phyloP scores from a whole-genome alignment of 306 rosid species.

The Quercus variabilis region DNA sequence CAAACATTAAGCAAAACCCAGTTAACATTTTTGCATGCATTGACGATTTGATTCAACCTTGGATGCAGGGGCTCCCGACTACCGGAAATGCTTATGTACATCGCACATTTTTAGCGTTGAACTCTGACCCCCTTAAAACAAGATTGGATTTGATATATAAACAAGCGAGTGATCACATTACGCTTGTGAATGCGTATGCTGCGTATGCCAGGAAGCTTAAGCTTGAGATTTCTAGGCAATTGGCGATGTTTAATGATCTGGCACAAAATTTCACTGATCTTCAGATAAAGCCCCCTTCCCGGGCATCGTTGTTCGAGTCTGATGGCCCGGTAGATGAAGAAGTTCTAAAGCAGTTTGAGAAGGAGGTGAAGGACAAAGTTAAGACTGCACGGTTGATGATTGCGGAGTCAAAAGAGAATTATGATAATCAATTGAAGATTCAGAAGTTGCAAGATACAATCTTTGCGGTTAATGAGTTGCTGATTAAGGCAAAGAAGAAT shows the following conservation, averaged over 20 bases:
- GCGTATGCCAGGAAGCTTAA: conserved; percentile 98
- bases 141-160: conserved; percentile 84
- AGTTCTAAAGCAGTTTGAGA: conserved; percentile 86
- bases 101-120: conserved; percentile 84
- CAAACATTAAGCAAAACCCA: background rate
- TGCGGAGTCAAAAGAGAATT: conserved; percentile 83
- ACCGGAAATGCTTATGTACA: conserved; percentile 82
- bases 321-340: conserved; percentile 89
- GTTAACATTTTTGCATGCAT: conserved; percentile 3
- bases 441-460: conserved; percentile 97
- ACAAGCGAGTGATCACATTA: conserved; percentile 91
- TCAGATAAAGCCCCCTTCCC: conserved; percentile 55
- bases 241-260: conserved; percentile 86
- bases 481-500: conserved; percentile 89
- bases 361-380: conserved; percentile 97
- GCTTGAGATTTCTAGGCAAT: conserved; percentile 87
- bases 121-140: conserved; percentile 87
- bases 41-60: conserved; percentile 2
- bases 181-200: conserved; percentile 93
- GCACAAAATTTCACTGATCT: conserved; percentile 69
- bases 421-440: conserved; percentile 91
- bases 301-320: conserved; percentile 59
- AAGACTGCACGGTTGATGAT: conserved; percentile 76
- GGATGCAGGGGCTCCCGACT: conserved; percentile 68
- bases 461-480: conserved; percentile 88